Evolutionary conservation across 192 early-diverging fungal species (phyloP).

Genomic region (Gigaspora rosea): DNA sequence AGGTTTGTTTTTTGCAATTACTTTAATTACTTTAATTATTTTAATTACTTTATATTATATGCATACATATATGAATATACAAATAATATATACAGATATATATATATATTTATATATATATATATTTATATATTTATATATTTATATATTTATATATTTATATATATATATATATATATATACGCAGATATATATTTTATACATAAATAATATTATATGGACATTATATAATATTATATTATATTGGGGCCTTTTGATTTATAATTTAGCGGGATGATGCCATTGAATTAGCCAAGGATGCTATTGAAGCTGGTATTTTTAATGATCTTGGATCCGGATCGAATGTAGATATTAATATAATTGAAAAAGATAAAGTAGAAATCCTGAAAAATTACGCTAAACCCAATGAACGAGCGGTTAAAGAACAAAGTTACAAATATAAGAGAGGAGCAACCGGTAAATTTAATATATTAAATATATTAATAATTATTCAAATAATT

Average conservation of each 20-base stretch:
- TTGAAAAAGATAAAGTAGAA: slow-evolving; percentile 84
- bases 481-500: background rate
- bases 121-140: slow-evolving; percentile 17
- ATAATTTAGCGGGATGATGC: slow-evolving; percentile 88
- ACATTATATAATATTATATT: background rate
- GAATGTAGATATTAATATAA: slow-evolving; percentile 93
- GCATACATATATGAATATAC: background rate
- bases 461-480: background rate
- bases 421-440: slow-evolving; percentile 84
- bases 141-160: slow-evolving; percentile 5
- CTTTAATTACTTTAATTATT: slow-evolving; percentile 16
- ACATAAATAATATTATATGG: background rate
- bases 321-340: slow-evolving; percentile 98
- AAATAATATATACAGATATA: background rate
- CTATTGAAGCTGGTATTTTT: slow-evolving; percentile 97
- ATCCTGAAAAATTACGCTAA: slow-evolving; percentile 80
- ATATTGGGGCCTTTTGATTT: background rate
- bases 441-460: slow-evolving; percentile 19
- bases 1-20: slow-evolving; percentile 49
- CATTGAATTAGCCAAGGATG: slow-evolving; percentile 86
- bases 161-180: background rate
- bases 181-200: no score
- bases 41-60: no score
- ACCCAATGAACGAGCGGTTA: slow-evolving; percentile 86
- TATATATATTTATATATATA: no score